Conservation (phyloP, 768 basidiomycete species). For the Mycena galericulata region DNA sequence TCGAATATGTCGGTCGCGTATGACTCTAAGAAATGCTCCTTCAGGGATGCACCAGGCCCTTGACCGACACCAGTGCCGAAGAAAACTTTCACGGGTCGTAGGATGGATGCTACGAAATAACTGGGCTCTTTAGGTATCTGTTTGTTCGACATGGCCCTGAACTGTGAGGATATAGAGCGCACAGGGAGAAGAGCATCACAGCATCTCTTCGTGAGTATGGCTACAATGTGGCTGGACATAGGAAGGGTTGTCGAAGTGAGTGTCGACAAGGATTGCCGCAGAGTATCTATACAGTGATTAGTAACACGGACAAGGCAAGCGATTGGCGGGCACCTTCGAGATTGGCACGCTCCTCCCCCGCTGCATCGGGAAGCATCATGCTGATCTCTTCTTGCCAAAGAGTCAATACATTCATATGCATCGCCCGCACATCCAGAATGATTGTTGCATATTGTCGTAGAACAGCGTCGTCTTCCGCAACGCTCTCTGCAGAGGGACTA, state of each 20-base stretch:
- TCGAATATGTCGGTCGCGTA: conserved; percentile 78
- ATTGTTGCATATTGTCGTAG: conserved; percentile 75
- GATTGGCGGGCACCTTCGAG: conserved; percentile 66
- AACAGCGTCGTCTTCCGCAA: conserved; percentile 70
- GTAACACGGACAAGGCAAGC: not conserved
- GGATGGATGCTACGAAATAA: conserved; percentile 84
- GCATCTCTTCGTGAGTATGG: conserved; percentile 82
- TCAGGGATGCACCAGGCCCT: conserved; percentile 72
- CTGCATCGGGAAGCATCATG: conserved; percentile 65
- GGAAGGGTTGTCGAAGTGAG: conserved; percentile 66
- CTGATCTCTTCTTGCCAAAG: conserved; percentile 81
- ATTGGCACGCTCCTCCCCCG: conserved; percentile 45
- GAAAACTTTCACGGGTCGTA: conserved; percentile 83
- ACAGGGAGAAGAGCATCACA: conserved; percentile 88
- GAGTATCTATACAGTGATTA: conserved; percentile 56
- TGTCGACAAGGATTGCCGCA: conserved; percentile 63
- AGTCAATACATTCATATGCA: conserved; percentile 63
- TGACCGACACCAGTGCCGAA: conserved; percentile 71
- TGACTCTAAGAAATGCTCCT: conserved; percentile 60
- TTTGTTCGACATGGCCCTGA: conserved; percentile 85
- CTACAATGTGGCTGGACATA: conserved; percentile 72
- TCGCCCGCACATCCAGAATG: conserved; percentile 73
- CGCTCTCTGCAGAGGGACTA: conserved; percentile 63
- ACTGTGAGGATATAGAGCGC: conserved; percentile 90
- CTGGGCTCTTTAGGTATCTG: conserved; percentile 82